Conservation (phyloP, 495 filamentous ascomycete genomes). For the Penicillium roqueforti region DNA sequence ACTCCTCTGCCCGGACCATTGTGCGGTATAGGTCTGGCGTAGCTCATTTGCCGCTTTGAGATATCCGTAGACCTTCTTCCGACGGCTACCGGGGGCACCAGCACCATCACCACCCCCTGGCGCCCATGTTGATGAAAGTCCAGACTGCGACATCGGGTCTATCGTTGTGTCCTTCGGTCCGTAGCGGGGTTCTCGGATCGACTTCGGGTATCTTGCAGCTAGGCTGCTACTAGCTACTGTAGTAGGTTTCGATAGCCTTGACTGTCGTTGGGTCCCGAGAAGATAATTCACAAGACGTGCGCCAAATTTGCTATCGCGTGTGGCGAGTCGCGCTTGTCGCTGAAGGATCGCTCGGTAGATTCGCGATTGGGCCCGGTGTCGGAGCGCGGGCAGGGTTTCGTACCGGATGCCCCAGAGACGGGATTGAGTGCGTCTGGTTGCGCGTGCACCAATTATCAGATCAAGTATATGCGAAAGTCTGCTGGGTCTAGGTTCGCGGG, state of each 20-base stretch:
- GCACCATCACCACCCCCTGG: constrained; percentile 43
- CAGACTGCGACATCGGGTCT: constrained; percentile 40
- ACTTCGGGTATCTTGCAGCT: constrained; percentile 10
- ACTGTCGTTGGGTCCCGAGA: constrained; percentile 42
- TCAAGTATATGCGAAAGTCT: constrained; percentile 30
- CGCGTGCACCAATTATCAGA: constrained; percentile 54
- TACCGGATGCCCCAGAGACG: constrained; percentile 63
- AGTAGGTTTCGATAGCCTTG: constrained; percentile 25
- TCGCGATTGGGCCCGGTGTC: constrained; percentile 63
- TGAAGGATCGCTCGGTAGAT: constrained; percentile 70
- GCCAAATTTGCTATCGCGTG: constrained; percentile 26
- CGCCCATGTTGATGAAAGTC: constrained; percentile 32
- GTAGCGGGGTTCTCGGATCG: constrained; percentile 15
- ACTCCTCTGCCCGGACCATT: constrained; percentile 50
- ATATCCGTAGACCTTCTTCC: constrained; percentile 80
- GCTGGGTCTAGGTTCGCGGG: constrained; percentile 17
- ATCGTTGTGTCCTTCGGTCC: constrained; percentile 26
- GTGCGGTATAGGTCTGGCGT: constrained; percentile 71
- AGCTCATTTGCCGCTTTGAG: constrained; percentile 87
- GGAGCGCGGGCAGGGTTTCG: constrained; percentile 68
- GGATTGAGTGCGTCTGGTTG: constrained; percentile 56
- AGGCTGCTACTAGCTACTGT: not conserved
- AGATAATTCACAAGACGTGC: constrained; percentile 49
- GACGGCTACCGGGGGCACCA: constrained; percentile 61
- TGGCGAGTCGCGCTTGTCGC: constrained; percentile 51